Evolutionary conservation across 495 filamentous ascomycete species (phyloP).

Genomic region (Trypethelium eluteriae): DNA sequence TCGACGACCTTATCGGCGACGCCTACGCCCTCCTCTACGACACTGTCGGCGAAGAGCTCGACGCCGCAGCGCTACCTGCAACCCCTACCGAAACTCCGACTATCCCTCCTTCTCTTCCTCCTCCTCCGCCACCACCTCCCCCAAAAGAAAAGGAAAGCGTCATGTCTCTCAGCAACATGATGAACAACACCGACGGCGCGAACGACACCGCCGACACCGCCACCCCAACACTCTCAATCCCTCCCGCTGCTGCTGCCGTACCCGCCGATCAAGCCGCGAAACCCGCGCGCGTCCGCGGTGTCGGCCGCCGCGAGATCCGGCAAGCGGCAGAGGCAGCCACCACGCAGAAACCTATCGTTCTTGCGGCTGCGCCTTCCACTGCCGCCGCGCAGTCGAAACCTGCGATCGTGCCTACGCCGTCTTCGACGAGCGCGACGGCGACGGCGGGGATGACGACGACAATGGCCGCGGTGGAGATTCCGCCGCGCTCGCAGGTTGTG

Average conservation of each 20-base stretch:
- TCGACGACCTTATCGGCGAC: conserved; percentile 87
- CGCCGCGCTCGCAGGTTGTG: conserved; percentile 14
- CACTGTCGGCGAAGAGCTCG: conserved; percentile 34
- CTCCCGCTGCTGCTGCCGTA: conserved; percentile 22
- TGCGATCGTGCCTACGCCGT: not conserved
- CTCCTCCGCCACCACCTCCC: conserved; percentile 15
- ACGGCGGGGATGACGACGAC: not conserved
- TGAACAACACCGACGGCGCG: conserved; percentile 32
- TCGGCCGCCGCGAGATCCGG: conserved; percentile 56
- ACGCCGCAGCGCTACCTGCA: conserved; percentile 20
- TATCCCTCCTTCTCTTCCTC: conserved; percentile 16
- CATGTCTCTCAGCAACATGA: conserved; percentile 30
- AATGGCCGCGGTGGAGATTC: conserved; percentile 27
- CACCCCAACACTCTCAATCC: conserved; percentile 1
- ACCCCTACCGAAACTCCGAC: conserved; percentile 18
- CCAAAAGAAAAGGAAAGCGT: conserved; percentile 17
- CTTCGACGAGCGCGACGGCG: not conserved
- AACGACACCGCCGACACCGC: conserved; percentile 12
- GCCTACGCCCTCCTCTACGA: conserved; percentile 75
- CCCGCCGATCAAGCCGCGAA: conserved; percentile 34
- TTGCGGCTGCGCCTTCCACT: not conserved
- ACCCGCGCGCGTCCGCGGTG: conserved; percentile 46
- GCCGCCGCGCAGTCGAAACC: conserved; percentile 34
- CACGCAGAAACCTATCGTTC: conserved; percentile 21
- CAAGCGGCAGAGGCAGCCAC: conserved; percentile 54